A percentile compares a stretch with the other conserved stretches of the same genome.
These are phyloP conservation scores for Lasiodiplodia gonubiensis DNA, from an alignment of 2,329 filamentous ascomycete genomes.

Conservation along the genomic window DNA sequence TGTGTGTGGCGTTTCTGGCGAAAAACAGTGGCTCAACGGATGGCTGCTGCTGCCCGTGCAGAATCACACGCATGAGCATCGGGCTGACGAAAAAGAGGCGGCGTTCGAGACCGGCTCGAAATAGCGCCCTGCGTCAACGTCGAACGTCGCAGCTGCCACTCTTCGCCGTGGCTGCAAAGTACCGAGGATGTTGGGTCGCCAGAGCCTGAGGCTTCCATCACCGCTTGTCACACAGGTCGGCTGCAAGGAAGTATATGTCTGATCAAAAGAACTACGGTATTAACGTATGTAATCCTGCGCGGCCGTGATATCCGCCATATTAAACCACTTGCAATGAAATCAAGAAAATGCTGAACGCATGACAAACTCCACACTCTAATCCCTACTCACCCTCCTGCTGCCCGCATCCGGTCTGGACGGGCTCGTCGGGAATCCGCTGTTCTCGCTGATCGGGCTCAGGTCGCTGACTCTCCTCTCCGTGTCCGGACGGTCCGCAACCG, in stretches of 20 bases:
- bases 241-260: background rate
- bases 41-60: background rate
- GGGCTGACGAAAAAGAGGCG: background rate
- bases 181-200: constrained; percentile 5
- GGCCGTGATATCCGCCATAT: background rate
- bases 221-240: background rate
- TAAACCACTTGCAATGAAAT: background rate
- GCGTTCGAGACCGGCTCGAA: background rate
- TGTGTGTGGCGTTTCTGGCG: background rate
- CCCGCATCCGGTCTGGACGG: background rate
- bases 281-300: background rate
- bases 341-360: background rate
- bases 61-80: background rate
- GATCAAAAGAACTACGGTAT: background rate
- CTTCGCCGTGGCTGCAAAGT: background rate
- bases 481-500: background rate
- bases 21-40: background rate
- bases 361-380: background rate
- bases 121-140: background rate
- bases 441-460: constrained; percentile 12
- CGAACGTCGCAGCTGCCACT: background rate
- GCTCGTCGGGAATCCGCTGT: background rate
- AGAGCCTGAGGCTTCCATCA: constrained; percentile 8
- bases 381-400: constrained; percentile 12
- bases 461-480: constrained; percentile 16